Evolutionary conservation across 2,329 filamentous ascomycete genomes (phyloP).

Genomic region (Ophiostoma pallidulum): DNA sequence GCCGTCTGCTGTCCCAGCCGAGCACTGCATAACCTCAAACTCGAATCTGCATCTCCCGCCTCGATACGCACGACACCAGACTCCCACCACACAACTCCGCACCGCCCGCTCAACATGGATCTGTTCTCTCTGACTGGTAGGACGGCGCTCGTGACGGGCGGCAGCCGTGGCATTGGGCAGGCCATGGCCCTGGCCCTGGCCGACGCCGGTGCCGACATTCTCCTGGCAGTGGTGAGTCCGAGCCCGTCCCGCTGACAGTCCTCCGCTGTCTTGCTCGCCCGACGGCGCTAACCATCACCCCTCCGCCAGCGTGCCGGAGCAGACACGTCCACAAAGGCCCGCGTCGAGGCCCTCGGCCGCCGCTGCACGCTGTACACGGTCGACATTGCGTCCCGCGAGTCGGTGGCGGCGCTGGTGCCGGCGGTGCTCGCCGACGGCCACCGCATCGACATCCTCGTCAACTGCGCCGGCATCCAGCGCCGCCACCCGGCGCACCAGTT

Average conservation of each 20-base stretch:
- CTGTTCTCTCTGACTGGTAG: slow-evolving; percentile 49
- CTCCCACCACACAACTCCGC: not conserved
- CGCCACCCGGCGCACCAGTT: slow-evolving; percentile 68
- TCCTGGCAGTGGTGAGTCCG: slow-evolving; percentile 33
- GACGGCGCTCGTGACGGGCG: slow-evolving; percentile 48
- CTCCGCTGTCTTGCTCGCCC: too few species aligned
- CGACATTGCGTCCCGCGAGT: slow-evolving; percentile 53
- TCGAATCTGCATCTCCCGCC: too few species aligned
- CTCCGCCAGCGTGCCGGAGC: slow-evolving; percentile 24
- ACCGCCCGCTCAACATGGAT: slow-evolving; percentile 8
- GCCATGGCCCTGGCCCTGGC: slow-evolving; percentile 48
- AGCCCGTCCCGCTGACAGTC: too few species aligned
- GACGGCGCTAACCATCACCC: not conserved
- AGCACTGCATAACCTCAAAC: too few species aligned
- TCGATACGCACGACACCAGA: not conserved
- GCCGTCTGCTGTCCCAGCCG: too few species aligned
- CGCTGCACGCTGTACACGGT: slow-evolving; percentile 58
- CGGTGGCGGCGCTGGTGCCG: slow-evolving; percentile 52
- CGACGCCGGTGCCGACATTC: slow-evolving; percentile 48
- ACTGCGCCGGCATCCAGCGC: slow-evolving; percentile 79
- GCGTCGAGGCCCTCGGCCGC: slow-evolving; percentile 56
- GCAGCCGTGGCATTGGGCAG: slow-evolving; percentile 49
- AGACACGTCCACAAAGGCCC: slow-evolving; percentile 44
- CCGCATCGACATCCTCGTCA: slow-evolving; percentile 65
- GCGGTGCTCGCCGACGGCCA: slow-evolving; percentile 36